phyloP scores from a whole-genome alignment of 768 basidiomycete genomes.

The Leucosporidium yakuticum region DNA sequence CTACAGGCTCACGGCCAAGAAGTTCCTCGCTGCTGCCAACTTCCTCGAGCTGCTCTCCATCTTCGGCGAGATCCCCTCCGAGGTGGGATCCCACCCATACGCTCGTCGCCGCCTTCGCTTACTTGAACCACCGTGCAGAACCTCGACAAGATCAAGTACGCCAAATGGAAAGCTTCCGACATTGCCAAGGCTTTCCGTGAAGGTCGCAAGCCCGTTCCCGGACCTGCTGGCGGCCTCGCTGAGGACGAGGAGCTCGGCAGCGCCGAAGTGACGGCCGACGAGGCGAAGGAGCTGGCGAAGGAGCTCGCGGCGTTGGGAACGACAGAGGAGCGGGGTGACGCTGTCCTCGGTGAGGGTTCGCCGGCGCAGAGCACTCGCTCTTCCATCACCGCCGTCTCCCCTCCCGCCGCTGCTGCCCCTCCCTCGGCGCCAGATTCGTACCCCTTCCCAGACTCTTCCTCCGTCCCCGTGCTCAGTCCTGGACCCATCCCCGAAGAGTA shows the following conservation, averaged over 20 bases:
- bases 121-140: conserved; percentile 49
- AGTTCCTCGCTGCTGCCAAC: conserved; percentile 89
- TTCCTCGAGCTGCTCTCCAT: conserved; percentile 83
- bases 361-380: conserved; percentile 15
- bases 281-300: conserved; percentile 25
- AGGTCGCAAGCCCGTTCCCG: conserved; percentile 73
- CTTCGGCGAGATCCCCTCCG: conserved; percentile 58
- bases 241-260: conserved; percentile 12
- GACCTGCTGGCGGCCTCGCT: conserved; percentile 56
- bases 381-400: conserved; percentile 20
- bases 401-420: conserved; percentile 22
- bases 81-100: conserved; percentile 47
- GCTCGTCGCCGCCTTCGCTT: neutral
- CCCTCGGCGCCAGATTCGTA: conserved; percentile 15
- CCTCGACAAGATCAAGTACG: conserved; percentile 81
- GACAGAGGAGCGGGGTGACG: neutral
- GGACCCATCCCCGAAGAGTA: neutral
- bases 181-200: conserved; percentile 93
- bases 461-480: neutral
- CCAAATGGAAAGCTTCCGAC: conserved; percentile 96
- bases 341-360: conserved; percentile 21
- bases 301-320: conserved; percentile 23
- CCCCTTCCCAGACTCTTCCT: conserved; percentile 18
- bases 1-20: conserved; percentile 75
- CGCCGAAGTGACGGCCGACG: conserved; percentile 12